Conservation (phyloP, 2,329 filamentous ascomycete genomes). For the Alternaria novae-zelandiae region DNA sequence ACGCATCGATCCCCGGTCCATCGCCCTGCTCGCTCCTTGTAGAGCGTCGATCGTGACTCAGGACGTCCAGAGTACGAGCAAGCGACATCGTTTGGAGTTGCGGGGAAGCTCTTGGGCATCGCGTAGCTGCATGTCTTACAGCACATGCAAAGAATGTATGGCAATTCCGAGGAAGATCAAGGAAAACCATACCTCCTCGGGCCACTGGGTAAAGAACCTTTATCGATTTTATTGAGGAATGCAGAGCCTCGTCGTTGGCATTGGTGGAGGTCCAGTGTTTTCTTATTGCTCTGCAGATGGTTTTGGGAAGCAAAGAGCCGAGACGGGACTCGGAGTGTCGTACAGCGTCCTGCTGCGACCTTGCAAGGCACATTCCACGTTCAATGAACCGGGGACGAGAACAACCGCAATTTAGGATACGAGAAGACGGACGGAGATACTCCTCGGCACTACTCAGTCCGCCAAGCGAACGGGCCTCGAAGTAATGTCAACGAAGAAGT, state of each 20-base stretch:
- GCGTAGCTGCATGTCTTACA: background rate
- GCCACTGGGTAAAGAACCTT: background rate
- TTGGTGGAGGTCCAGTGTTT: background rate
- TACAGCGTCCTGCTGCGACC: background rate
- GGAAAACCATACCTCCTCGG: background rate
- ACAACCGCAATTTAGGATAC: constrained; percentile 1
- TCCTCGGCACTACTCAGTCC: background rate
- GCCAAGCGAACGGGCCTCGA: background rate
- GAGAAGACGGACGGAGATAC: background rate
- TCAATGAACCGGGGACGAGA: background rate
- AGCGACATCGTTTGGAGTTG: background rate
- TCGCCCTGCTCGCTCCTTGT: background rate
- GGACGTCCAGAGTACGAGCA: background rate
- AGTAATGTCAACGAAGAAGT: background rate
- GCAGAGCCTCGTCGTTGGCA: background rate
- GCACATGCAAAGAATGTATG: background rate
- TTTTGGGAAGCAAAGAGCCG: background rate
- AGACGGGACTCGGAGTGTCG: background rate
- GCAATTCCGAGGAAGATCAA: background rate
- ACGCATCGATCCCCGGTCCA: background rate
- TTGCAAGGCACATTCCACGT: background rate
- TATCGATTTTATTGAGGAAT: background rate
- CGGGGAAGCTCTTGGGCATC: background rate
- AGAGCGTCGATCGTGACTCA: background rate
- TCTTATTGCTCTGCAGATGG: background rate